phyloP scores from a whole-genome alignment of 345 rosid genomes.

The Angophora floribunda region DNA sequence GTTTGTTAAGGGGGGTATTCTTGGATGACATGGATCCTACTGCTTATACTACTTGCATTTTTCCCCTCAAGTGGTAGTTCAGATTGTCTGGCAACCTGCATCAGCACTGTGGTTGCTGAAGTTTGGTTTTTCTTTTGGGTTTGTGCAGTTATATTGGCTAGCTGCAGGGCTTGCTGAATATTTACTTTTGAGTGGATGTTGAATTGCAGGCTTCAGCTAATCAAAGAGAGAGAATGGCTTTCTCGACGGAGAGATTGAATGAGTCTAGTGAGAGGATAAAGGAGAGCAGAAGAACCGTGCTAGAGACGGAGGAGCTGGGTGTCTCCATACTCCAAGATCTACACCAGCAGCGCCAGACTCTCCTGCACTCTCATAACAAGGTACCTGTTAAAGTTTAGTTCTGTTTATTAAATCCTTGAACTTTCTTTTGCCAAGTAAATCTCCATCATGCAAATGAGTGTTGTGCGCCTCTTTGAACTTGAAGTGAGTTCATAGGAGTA shows the following conservation, averaged over 20 bases:
- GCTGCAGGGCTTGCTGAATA: neutral
- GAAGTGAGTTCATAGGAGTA: neutral
- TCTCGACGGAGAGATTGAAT: constrained; percentile 73
- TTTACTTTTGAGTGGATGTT: neutral
- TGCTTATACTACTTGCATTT: neutral
- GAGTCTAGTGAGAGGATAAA: constrained; percentile 69
- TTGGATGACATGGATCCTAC: neutral
- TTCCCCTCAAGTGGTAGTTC: neutral
- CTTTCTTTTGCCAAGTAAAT: neutral
- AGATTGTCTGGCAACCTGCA: neutral
- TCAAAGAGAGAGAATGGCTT: constrained; percentile 66
- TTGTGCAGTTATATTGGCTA: neutral
- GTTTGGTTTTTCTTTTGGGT: neutral
- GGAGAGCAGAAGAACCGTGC: constrained; percentile 77
- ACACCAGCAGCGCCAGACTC: constrained; percentile 85
- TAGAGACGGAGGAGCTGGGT: constrained; percentile 91
- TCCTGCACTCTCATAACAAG: constrained; percentile 70
- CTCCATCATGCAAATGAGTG: neutral
- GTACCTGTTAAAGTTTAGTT: constrained; percentile 8
- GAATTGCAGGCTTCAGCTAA: constrained; percentile 53
- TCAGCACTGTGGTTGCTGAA: neutral
- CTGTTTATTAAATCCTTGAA: neutral
- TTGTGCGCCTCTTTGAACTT: neutral
- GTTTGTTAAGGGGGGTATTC: neutral
- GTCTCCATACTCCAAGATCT: constrained; percentile 81